Evolutionary conservation across 1,284 basidiomycete species (phyloP), one percentile per base, ranked within the genome.

Genomic region (Tilletia caries): DNA sequence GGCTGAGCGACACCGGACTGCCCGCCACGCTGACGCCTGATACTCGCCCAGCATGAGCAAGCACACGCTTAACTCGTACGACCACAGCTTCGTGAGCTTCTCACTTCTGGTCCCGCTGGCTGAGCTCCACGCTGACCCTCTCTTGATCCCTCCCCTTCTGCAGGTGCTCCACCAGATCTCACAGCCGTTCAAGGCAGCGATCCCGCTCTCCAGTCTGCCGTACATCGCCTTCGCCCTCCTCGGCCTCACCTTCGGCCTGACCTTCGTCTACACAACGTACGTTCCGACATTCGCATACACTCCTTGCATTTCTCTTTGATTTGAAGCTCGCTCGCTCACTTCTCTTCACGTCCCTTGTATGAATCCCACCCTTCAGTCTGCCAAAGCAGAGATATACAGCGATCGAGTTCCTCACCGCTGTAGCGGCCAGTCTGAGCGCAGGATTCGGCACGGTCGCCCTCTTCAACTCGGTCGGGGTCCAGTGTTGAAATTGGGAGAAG

Each of bases 401-500:
- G 2, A 73, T 67, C 3, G 78, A 79, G 71, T 68, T 75, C 43
- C 6, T 72, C 33, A 70, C 77, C 8, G 75, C 72, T 10, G 29
- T 76, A 23, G 52, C 70, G 0, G 73, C 75, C 23, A 78, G 76
- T 46, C 66, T 78, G 37, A 73, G 75, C 66, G 77, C 76, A 32
- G 79, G 79, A 27, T 70, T 77, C 62, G 79, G 79, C 43, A 69
- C 76, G 10, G 79, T 81, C 12, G 78, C 79, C 6, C 70, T 79
- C 41, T 79, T 81, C 70, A 79, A 77, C 54, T 74, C 79, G n/a
- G 76, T 81, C 8, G 79, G 79, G n/a, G 78, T 81, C 10, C 75
- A 79, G 58, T 34, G 32, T 23, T 62, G 58, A 62, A 18, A 41
- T 41, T 15, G 8, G 37, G 37, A 41, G 15, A 41, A 41, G 37